Base-by-base conservation (phyloP, 305 asterid genomes). In the Fraxinus baroniana region DNA sequence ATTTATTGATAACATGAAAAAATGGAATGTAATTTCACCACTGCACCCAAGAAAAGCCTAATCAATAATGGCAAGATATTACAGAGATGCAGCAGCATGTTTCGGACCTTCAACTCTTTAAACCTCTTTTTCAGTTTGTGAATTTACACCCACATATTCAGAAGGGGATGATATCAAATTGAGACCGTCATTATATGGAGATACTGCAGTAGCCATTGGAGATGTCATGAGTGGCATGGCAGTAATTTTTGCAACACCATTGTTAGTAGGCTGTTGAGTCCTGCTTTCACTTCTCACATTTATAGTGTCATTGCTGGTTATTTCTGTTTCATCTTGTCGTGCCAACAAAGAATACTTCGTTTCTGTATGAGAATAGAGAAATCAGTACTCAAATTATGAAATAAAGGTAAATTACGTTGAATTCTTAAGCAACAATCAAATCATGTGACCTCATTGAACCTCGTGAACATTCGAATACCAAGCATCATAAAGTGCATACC, bases 111-210 rank as follows among this genome's bases (percentile, higher is more conserved):
- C 83, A 85, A 86, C 71, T 82, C 78, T 76, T 79, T 86, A 90
- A 86, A 86, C 26, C 62, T 80, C 87, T 35, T 81, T 84, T 83
- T 87, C 90, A 18, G 86, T 77, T 84, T 86, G 88, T 79, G 90
- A 86, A 83, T 89, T 87, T 86, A 87, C 88, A 85, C 84, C 93
- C 80, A 93, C 94, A 74, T 91, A 91, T 87, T 88, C 93, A 37
- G 83, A 83, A 79, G 90, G 83, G 46, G 83, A 79, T 55, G 84
- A 79, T 79, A 44, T 89, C 74, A 83, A 83, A 84, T 32, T 76
- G 15, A 71, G 68, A 37, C 52, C 83, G 68, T 83, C 89, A 87
- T 78, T 85, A 82, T 60, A 80, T 55, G 85, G 85, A 75, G 86
- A 83, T 36, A 86, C 79, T 75, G 86, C 33, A 81, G 84, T 83